These are phyloP conservation scores for Solanum bukasovii DNA, from an alignment of 257 asterid genomes.

Conservation along the genomic window DNA sequence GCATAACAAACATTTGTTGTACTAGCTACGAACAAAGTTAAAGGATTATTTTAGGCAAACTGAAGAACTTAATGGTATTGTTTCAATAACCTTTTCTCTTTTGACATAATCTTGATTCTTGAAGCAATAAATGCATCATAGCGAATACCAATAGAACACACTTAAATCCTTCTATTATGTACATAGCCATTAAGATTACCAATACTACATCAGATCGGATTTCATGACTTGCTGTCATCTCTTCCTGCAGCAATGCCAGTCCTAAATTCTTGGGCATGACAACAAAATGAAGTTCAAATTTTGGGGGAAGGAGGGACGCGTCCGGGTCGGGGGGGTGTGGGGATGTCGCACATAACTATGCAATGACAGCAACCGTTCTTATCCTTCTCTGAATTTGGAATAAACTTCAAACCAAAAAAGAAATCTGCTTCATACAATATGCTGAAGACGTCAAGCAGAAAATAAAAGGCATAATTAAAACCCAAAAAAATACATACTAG, in stretches of 20 bases:
- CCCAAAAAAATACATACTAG: background rate
- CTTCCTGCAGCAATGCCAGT: background rate
- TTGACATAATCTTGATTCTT: background rate
- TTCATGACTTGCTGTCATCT: background rate
- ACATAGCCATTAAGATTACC: background rate
- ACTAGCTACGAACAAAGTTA: background rate
- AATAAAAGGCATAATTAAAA: background rate
- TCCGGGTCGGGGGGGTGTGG: background rate
- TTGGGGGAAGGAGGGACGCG: background rate
- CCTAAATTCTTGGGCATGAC: background rate
- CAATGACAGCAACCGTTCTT: background rate
- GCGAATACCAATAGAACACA: background rate
- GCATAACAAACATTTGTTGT: background rate
- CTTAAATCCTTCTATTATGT: background rate
- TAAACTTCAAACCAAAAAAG: background rate
- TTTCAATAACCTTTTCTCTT: background rate
- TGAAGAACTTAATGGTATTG: background rate
- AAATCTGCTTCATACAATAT: background rate
- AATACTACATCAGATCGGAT: background rate
- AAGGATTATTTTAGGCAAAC: background rate
- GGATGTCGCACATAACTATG: background rate
- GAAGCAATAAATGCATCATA: background rate
- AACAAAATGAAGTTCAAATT: background rate
- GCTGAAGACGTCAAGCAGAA: background rate
- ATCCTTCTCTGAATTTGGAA: background rate